Conservation (phyloP, 129 eudicot genomes). For the Lonicera japonica region DNA sequence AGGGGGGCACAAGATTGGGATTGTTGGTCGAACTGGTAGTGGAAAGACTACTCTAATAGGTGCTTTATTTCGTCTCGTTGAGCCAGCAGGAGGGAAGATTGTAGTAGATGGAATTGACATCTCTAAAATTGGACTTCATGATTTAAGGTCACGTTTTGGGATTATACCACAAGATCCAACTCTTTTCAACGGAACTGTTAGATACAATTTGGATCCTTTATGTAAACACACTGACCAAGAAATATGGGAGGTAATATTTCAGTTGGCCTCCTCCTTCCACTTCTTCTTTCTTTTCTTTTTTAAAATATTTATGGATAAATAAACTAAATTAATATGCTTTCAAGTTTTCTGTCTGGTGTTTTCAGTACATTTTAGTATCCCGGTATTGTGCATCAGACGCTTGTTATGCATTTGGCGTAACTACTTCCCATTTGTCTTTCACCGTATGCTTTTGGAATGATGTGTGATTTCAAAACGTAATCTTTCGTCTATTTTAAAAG, state of each 20-base stretch:
- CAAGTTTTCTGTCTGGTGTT: background rate
- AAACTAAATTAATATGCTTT: background rate
- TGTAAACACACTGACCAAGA: constrained; percentile 48
- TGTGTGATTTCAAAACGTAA: too few species aligned
- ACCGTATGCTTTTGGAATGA: too few species aligned
- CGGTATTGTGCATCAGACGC: too few species aligned
- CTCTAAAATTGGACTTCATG: constrained; percentile 61
- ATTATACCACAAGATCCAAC: constrained; percentile 84
- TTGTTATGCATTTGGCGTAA: too few species aligned
- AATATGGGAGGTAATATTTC: constrained; percentile 65
- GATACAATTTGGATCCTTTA: constrained; percentile 69
- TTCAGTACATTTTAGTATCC: too few species aligned
- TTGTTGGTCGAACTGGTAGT: constrained; percentile 84
- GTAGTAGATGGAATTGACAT: constrained; percentile 63
- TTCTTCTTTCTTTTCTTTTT: too few species aligned
- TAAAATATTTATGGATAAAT: background rate
- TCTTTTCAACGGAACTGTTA: constrained; percentile 63
- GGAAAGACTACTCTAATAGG: constrained; percentile 73
- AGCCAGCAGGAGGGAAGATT: constrained; percentile 60
- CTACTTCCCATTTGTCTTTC: too few species aligned
- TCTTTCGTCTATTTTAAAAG: too few species aligned
- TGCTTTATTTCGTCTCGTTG: constrained; percentile 71
- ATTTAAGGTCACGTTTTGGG: constrained; percentile 66
- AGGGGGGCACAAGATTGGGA: constrained; percentile 72
- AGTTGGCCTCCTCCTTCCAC: background rate